These are phyloP conservation scores for Tetradesmus obliquus DNA, from an alignment of 139 green algal genomes.

Conservation along the genomic window DNA sequence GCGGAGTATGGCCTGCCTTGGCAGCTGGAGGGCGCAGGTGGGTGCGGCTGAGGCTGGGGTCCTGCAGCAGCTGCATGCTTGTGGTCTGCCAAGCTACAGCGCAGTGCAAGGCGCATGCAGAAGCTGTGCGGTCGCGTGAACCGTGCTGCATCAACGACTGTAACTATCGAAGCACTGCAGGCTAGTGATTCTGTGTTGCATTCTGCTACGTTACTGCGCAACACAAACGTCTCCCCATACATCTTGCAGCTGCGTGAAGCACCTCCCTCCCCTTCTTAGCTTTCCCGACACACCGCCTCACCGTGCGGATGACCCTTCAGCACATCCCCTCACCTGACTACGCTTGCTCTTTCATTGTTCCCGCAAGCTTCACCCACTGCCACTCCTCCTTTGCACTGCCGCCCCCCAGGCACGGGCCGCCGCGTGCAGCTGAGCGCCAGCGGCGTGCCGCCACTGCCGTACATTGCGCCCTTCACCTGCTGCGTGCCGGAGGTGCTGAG, in stretches of 20 bases:
- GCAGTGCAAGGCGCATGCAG: too few relatives aligned
- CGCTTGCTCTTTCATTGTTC: too few relatives aligned
- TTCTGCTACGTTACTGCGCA: too few relatives aligned
- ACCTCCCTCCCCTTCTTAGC: too few relatives aligned
- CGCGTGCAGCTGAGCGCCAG: background rate
- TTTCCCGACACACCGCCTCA: background rate
- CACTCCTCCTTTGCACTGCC: background rate
- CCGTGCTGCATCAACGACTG: too few relatives aligned
- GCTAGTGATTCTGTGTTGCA: too few relatives aligned
- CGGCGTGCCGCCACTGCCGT: conserved; percentile 49
- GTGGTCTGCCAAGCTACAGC: too few relatives aligned
- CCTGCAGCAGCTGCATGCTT: background rate
- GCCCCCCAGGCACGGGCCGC: conserved; percentile 10
- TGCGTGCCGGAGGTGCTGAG: conserved; percentile 57
- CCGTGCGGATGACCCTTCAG: background rate
- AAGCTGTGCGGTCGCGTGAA: too few relatives aligned
- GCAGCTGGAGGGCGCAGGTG: conserved; percentile 45
- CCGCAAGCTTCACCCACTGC: background rate
- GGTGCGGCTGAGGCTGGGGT: background rate
- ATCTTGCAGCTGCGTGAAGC: too few relatives aligned
- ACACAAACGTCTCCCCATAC: too few relatives aligned
- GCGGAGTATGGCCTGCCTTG: conserved; percentile 65
- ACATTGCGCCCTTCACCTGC: conserved; percentile 60
- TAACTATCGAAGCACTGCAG: too few relatives aligned
- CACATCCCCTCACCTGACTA: too few relatives aligned